A percentile compares a stretch with the other conserved stretches of the same genome.
Conservation (phyloP, 148 eudicot genomes). For the Camellia lanceoleosa region DNA sequence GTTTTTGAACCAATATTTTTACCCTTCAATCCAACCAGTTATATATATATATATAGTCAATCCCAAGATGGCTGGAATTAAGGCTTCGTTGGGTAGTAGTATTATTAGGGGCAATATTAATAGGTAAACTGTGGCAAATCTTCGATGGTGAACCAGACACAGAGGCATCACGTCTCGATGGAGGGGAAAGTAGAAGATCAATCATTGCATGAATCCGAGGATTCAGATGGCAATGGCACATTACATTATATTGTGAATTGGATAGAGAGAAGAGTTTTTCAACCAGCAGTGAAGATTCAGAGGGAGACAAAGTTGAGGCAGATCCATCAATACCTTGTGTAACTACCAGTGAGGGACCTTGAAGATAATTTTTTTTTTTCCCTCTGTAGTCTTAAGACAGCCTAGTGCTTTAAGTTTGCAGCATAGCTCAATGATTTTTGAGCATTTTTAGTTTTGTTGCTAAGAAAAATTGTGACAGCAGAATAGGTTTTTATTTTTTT, state of each 20-base stretch:
- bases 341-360: slow-evolving; percentile 8
- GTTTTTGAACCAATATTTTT: no score
- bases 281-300: slow-evolving; percentile 23
- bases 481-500: neutral
- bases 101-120: no score
- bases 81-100: no score
- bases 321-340: slow-evolving; percentile 15
- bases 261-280: slow-evolving; percentile 29
- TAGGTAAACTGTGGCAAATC: no score
- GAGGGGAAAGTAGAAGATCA: slow-evolving; percentile 18
- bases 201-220: slow-evolving; percentile 20
- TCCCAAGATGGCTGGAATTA: no score
- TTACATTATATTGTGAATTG: slow-evolving; percentile 47
- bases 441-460: slow-evolving; percentile 5
- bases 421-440: neutral
- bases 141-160: slow-evolving; percentile 17
- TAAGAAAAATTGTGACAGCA: neutral
- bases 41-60: no score
- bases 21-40: no score
- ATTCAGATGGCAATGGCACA: slow-evolving; percentile 32
- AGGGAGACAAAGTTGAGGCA: slow-evolving; percentile 14
- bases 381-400: neutral
- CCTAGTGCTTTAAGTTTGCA: neutral
- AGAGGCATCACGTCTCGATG: slow-evolving; percentile 1
- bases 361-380: neutral